phyloP scores from a whole-genome alignment of 225 moss, liverwort and hornwort genomes.

The Climacium dendroides region DNA sequence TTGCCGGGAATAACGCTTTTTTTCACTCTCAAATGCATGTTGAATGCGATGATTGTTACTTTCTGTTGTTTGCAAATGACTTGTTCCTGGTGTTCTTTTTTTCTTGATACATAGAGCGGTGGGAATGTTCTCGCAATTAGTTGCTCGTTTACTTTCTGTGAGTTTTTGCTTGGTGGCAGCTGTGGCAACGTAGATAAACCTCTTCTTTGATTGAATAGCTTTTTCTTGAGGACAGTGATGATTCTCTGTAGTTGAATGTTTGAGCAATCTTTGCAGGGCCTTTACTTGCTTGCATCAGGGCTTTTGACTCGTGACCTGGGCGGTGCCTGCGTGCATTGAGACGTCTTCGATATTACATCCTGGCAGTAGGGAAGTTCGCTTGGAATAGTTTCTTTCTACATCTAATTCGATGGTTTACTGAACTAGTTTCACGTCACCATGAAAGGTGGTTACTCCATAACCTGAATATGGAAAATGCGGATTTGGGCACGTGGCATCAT shows the following conservation, averaged over 20 bases:
- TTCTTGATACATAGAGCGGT: background rate
- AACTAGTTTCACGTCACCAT: background rate
- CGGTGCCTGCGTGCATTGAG: background rate
- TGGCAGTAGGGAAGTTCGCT: background rate
- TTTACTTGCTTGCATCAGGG: background rate
- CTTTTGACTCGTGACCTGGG: background rate
- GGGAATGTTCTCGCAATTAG: background rate
- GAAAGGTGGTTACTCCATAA: background rate
- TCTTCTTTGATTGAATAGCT: background rate
- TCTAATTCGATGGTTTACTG: background rate
- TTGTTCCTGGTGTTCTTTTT: background rate
- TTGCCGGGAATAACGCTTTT: background rate
- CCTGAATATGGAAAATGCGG: background rate
- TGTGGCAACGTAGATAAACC: too few species aligned
- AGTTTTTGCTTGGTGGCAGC: background rate
- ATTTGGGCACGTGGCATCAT: background rate
- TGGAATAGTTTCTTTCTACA: background rate
- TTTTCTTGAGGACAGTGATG: background rate
- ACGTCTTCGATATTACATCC: too few species aligned
- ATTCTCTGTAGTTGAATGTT: background rate
- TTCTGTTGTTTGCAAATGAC: background rate
- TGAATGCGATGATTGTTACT: too few species aligned
- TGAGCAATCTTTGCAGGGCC: background rate
- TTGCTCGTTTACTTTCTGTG: background rate
- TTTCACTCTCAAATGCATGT: too few species aligned